Conservation (phyloP, 805 yeast species). For the Lachancea kluyveri region DNA sequence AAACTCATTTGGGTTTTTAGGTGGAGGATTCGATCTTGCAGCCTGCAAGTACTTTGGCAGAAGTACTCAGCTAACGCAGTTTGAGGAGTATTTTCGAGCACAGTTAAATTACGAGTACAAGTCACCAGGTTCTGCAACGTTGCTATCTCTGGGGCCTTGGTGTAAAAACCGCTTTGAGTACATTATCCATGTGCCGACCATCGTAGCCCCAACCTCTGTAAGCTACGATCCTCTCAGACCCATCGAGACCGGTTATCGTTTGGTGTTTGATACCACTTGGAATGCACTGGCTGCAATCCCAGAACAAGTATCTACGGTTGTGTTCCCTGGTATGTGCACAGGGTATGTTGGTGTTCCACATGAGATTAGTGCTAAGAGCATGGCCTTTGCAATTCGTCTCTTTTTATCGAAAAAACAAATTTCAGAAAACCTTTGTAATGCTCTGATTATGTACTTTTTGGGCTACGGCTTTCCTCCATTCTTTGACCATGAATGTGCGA, state of each 20-base stretch:
- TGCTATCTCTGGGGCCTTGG: conserved; percentile 16
- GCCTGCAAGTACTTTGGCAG: conserved; percentile 25
- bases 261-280: conserved; percentile 29
- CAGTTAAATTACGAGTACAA: conserved; percentile 19
- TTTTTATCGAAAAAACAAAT: conserved; percentile 13
- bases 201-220: conserved; percentile 23
- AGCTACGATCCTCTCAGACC: conserved; percentile 13
- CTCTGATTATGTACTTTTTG: conserved; percentile 24
- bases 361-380: conserved; percentile 21
- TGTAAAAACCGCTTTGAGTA: conserved; percentile 13
- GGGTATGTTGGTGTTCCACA: conserved; percentile 31
- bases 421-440: conserved; percentile 18
- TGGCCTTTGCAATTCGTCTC: conserved; percentile 25
- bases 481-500: conserved; percentile 11
- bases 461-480: conserved; percentile 21
- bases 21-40: conserved; percentile 45
- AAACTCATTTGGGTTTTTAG: conserved; percentile 43
- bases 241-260: conserved; percentile 19
- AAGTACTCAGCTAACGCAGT: no score
- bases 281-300: conserved; percentile 19
- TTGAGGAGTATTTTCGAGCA: conserved; percentile 26
- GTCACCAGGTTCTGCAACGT: conserved; percentile 22
- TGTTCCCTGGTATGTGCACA: conserved; percentile 29
- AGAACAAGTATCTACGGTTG: conserved; percentile 16
- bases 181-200: conserved; percentile 29